Base-by-base conservation (phyloP, 1,139 yeast species). In the Pichia sp. region DNA sequence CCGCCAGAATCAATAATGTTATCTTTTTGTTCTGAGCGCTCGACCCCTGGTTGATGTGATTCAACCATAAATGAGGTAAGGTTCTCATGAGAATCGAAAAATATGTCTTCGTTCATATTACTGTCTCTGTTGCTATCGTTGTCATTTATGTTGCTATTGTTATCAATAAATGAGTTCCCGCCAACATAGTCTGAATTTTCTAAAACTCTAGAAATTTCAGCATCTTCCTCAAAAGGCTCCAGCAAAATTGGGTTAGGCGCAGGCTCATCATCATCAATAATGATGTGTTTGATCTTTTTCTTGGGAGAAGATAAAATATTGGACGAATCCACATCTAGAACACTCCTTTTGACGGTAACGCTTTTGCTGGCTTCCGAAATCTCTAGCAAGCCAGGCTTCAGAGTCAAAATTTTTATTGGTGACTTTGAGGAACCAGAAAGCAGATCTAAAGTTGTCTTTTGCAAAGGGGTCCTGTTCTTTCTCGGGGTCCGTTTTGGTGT, bases 401-500 rank as follows among this genome's bases (percentile, higher is more conserved):
- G 41, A 8, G 43, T 23, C 8, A 47, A 10, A 15, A 52, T 48
- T 48, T 49, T 54, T 15, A 55, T 49, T 2, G 61, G 60, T 0
- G 60, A 56, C 30, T 51, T 58, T 2, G 52, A 29, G 5, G 56
- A 51, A 10, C 23, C 15, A 2, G 49, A 47, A 4, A 59, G 23
- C 11, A 34, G 2, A 43, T 54, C 57, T 13, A 54, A 42, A 2
- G 53, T 54, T 3, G 56, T 56, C 6, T 48, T 53, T 19, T 54
- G 60, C 29, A 43, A 11, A 13, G 53, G 42, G 2, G 46, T 15
- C 23, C 32, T 53, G 8, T 26, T 52, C 10, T 51, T 56, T 32
- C 43, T 55, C 1, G 61, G 58, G 1, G 61, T 47, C 15, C 47
- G 51, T 19, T 44, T 56, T 2, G 62, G 61, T 3, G 62, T 52